These are phyloP conservation scores for Calonectria leucothoes DNA, from an alignment of 2,329 filamentous ascomycete species.

Conservation along the genomic window DNA sequence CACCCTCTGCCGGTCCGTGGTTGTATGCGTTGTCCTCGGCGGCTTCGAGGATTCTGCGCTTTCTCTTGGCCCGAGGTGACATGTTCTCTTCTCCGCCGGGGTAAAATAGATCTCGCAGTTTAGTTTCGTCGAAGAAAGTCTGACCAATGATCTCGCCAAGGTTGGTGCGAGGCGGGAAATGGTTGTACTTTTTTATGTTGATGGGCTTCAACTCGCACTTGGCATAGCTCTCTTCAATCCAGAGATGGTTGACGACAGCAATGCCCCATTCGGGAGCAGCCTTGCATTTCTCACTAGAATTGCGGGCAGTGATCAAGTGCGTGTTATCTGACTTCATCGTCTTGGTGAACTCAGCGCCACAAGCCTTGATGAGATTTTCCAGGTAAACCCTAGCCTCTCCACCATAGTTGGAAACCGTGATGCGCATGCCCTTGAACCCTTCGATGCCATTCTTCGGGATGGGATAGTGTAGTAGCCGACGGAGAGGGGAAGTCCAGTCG, in stretches of 20 bases:
- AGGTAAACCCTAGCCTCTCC: slow-evolving; percentile 94
- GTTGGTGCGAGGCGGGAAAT: slow-evolving; percentile 91
- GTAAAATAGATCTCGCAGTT: slow-evolving; percentile 75
- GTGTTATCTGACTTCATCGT: slow-evolving; percentile 96
- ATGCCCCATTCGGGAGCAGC: slow-evolving; percentile 95
- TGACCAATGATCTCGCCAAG: slow-evolving; percentile 93
- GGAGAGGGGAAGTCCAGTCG: slow-evolving; percentile 86
- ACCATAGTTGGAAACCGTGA: slow-evolving; percentile 96
- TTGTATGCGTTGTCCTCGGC: slow-evolving; percentile 63
- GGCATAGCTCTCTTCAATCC: slow-evolving; percentile 97
- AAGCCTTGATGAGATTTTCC: slow-evolving; percentile 87
- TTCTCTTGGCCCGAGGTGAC: slow-evolving; percentile 57
- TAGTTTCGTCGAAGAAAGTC: slow-evolving; percentile 77
- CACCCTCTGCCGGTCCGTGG: slow-evolving; percentile 59
- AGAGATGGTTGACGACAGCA: slow-evolving; percentile 91
- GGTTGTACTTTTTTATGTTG: slow-evolving; percentile 80
- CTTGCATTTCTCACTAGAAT: slow-evolving; percentile 90
- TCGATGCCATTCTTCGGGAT: slow-evolving; percentile 80
- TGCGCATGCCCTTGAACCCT: slow-evolving; percentile 80
- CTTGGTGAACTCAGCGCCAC: slow-evolving; percentile 91
- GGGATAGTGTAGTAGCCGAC: slow-evolving; percentile 90
- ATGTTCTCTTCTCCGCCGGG: slow-evolving; percentile 67
- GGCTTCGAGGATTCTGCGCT: slow-evolving; percentile 61
- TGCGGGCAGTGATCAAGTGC: slow-evolving; percentile 91
- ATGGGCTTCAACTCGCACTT: slow-evolving; percentile 82